Evolutionary conservation across 1,284 basidiomycete species (phyloP), one percentile per base, ranked within the genome.

Genomic region (Hymenochaete sp.): DNA sequence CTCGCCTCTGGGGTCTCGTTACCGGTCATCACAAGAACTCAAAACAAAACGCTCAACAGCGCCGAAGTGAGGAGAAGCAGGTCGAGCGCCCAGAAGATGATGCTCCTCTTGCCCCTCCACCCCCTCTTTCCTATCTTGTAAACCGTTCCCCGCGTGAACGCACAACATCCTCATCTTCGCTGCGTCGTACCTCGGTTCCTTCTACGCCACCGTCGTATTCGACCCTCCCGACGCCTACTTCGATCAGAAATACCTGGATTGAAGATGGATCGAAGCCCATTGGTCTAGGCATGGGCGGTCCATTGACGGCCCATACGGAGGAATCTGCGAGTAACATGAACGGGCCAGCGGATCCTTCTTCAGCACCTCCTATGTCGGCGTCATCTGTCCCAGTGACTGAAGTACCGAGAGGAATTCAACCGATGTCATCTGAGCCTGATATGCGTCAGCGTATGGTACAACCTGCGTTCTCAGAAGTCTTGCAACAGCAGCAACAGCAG

Each of bases 1-100:
- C 84, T 52, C 90, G 86, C 59, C 79, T 93, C 41, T 86, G 89
- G 79, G 76, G 76, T 49, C 75, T 86, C 38, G 80, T 93, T 42
- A 86, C 79, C 19, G 78, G 77, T 8, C 66, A 72, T 24, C 63
- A 63, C 16, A 76, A 75, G 54, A n/a, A 11, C 40, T 13, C 33
- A 13, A 38, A 42, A 26, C 63, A 65, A 28, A 62, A 66, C 42
- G 27, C 56, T 14, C 9, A n/a, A 16, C 14, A 35, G 14, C 57
- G 49, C 40, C 54, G 55, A 25, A 57, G 56, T 18, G 57, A 64
- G 31, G 60, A 64, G 24, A 60, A 68, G 4, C 63, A 67, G 22
- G 68, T 70, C 10, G 71, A 72, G 36, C 66, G 67, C 45, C 57
- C 66, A 25, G 78, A 82, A 6, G 83, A 87, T 52, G 79, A 85